Conservation (phyloP, 768 basidiomycete species). For the Lactarius tabidus region DNA sequence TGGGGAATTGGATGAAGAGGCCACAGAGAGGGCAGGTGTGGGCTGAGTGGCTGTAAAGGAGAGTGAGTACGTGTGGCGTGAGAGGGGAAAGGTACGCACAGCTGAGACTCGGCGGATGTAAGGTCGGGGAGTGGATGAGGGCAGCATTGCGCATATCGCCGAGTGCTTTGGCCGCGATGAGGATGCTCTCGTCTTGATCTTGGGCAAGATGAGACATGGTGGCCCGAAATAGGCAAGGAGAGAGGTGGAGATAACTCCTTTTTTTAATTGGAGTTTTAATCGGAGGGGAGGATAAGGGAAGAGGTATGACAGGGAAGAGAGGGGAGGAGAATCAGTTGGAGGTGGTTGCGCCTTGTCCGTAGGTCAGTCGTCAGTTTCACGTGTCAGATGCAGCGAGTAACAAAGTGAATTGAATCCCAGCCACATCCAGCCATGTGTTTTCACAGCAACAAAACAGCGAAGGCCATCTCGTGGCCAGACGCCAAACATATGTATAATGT, state of each 20-base stretch:
- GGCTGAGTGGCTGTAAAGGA: slow-evolving; percentile 33
- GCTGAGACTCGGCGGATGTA: slow-evolving; percentile 26
- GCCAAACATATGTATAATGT: slow-evolving; percentile 27
- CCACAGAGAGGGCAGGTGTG: slow-evolving; percentile 34
- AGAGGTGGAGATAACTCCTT: background rate
- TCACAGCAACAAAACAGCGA: slow-evolving; percentile 9
- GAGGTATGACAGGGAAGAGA: background rate
- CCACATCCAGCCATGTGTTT: background rate
- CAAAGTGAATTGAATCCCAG: background rate
- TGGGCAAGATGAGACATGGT: slow-evolving; percentile 29
- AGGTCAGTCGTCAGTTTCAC: slow-evolving; percentile 17
- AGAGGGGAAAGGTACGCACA: slow-evolving; percentile 26
- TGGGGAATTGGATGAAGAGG: slow-evolving; percentile 34
- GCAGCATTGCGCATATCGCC: slow-evolving; percentile 60
- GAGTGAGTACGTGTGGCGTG: background rate
- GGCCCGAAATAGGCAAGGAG: background rate
- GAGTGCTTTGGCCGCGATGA: slow-evolving; percentile 73
- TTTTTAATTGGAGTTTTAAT: background rate
- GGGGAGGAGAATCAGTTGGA: background rate
- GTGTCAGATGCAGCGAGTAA: background rate
- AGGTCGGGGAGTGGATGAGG: background rate
- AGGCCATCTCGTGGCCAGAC: slow-evolving; percentile 15
- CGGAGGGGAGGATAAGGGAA: background rate
- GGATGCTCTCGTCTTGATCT: slow-evolving; percentile 69
- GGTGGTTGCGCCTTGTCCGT: background rate